Conservation (phyloP, 495 filamentous ascomycete genomes). For the Penicillium mononematosum region DNA sequence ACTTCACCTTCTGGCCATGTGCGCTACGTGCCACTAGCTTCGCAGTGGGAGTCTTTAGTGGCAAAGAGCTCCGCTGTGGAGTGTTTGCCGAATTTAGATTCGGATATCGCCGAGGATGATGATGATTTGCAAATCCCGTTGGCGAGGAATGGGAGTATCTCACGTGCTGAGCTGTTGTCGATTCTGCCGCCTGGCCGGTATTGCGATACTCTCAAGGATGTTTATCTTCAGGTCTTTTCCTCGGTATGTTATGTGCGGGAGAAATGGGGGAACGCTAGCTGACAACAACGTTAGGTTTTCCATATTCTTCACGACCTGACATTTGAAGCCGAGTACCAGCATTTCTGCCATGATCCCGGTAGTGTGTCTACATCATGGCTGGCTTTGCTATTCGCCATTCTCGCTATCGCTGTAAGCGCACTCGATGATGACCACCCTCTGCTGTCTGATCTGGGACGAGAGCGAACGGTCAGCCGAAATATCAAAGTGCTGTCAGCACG, state of each 20-base stretch:
- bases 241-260: slow-evolving; percentile 26
- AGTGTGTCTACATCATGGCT: slow-evolving; percentile 45
- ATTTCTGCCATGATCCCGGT: slow-evolving; percentile 43
- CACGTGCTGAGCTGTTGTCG: slow-evolving; percentile 33
- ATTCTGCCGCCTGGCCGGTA: slow-evolving; percentile 40
- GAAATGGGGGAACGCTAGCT: not conserved
- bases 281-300: slow-evolving; percentile 27
- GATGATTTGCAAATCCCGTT: slow-evolving; percentile 42
- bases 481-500: slow-evolving; percentile 41
- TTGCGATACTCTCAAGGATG: slow-evolving; percentile 41
- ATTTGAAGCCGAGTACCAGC: slow-evolving; percentile 48
- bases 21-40: slow-evolving; percentile 40
- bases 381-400: slow-evolving; percentile 44
- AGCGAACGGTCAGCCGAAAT: slow-evolving; percentile 42
- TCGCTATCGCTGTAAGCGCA: slow-evolving; percentile 45
- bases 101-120: slow-evolving; percentile 38
- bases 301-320: slow-evolving; percentile 51
- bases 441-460: slow-evolving; percentile 42
- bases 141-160: slow-evolving; percentile 28
- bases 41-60: slow-evolving; percentile 37
- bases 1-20: slow-evolving; percentile 42
- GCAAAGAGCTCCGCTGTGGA: slow-evolving; percentile 30
- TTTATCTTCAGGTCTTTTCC: slow-evolving; percentile 44
- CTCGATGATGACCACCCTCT: slow-evolving; percentile 46
- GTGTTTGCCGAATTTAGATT: slow-evolving; percentile 29